Evolutionary conservation across 2,329 filamentous ascomycete species (phyloP).

Genomic region (Davidsoniella eucalypti): DNA sequence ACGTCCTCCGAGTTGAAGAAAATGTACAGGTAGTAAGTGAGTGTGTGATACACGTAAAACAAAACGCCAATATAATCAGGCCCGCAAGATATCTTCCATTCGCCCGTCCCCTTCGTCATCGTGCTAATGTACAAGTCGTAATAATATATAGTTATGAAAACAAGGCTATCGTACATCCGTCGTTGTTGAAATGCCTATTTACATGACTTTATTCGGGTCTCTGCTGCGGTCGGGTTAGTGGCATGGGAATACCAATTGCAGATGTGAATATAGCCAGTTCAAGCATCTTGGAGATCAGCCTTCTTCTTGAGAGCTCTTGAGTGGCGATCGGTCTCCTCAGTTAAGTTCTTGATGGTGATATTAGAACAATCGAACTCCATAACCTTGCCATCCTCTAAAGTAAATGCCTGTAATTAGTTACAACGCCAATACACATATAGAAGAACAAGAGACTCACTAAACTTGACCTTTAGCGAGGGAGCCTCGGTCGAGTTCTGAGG

Average conservation of each 20-base stretch:
- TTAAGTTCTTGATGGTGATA: constrained; percentile 68
- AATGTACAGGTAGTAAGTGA: neutral
- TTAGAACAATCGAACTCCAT: constrained; percentile 67
- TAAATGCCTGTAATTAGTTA: constrained; percentile 15
- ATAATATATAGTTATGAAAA: neutral
- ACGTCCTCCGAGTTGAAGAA: neutral
- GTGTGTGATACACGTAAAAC: neutral
- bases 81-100: too few relatives aligned
- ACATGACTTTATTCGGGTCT: neutral
- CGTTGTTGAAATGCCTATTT: neutral
- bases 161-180: neutral
- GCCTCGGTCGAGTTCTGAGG: constrained; percentile 51
- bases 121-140: constrained; percentile 6
- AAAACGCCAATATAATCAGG: neutral
- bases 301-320: constrained; percentile 67
- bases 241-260: too few relatives aligned
- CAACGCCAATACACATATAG: neutral
- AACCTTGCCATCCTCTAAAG: constrained; percentile 76
- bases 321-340: constrained; percentile 81
- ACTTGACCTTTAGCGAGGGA: constrained; percentile 60
- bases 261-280: neutral
- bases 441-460: constrained; percentile 45
- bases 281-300: constrained; percentile 50
- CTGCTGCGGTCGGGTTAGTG: neutral
- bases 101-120: neutral